Evolutionary conservation across 169 alveolate genomes (phyloP).

Genomic region (Plasmodium coatneyi): DNA sequence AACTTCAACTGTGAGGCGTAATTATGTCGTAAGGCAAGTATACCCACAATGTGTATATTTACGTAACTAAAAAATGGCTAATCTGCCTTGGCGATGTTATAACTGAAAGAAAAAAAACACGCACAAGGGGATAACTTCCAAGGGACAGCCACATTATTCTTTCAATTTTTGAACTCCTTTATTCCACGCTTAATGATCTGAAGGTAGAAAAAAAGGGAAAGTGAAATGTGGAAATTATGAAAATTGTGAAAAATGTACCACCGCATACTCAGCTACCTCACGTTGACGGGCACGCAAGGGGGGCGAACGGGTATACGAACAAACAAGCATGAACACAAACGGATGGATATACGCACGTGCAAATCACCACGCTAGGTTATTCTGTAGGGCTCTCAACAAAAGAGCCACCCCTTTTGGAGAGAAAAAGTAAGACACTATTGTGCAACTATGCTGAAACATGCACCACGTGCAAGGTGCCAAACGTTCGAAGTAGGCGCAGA

Average conservation of each 20-base stretch:
- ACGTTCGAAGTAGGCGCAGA: not conserved
- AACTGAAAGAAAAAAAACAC: not conserved
- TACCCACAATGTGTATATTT: not conserved
- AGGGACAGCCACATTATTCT: not conserved
- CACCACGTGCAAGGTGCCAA: not conserved
- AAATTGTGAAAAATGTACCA: not conserved
- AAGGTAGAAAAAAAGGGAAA: not conserved
- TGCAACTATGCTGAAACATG: not conserved
- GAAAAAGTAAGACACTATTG: not conserved
- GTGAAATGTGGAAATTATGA: not conserved
- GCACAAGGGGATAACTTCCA: not conserved
- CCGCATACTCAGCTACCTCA: not conserved
- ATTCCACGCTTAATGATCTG: slow-evolving; percentile 70
- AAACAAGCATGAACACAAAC: not conserved
- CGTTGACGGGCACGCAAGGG: not conserved
- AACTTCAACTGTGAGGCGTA: not conserved
- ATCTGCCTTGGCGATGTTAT: not conserved
- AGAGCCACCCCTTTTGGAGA: not conserved
- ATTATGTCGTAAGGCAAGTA: not conserved
- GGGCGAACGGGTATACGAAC: not conserved
- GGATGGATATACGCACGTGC: not conserved
- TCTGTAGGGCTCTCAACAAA: not conserved
- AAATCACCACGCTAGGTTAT: not conserved
- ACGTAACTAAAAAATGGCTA: not conserved
- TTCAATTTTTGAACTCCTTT: slow-evolving; percentile 50